These are phyloP conservation scores for Chrysoporthe deuterocubensis DNA, from an alignment of 2,329 filamentous ascomycete species.

Conservation along the genomic window DNA sequence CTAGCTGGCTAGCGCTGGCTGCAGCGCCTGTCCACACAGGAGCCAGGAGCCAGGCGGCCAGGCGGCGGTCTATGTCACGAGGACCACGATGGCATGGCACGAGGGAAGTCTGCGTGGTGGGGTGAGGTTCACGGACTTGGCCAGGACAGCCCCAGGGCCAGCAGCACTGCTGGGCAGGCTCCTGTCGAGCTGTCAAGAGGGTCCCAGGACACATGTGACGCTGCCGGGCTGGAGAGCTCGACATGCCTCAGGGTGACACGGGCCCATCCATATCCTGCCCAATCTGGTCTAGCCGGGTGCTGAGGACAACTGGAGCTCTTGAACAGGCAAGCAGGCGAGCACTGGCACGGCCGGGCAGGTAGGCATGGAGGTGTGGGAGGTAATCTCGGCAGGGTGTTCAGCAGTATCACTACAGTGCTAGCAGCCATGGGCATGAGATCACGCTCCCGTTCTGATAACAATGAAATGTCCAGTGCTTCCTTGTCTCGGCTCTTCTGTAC, in stretches of 20 bases:
- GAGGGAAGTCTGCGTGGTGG: not conserved
- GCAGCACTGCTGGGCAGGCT: not conserved
- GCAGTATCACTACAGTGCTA: not conserved
- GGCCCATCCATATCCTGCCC: not conserved
- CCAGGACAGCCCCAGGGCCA: not conserved
- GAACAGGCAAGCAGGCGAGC: not conserved
- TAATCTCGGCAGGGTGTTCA: constrained; percentile 2
- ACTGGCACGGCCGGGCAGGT: not conserved
- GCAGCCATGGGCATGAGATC: not conserved
- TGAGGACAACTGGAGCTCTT: not conserved
- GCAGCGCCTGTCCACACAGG: too few species aligned
- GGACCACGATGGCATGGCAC: not conserved
- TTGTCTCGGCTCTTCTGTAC: constrained; percentile 10
- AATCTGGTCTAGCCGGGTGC: not conserved
- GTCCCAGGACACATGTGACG: not conserved
- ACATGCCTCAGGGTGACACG: not conserved
- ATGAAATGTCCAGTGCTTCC: not conserved
- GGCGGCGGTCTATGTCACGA: not conserved
- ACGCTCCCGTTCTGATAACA: not conserved
- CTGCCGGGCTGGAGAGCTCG: not conserved
- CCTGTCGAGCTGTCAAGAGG: constrained; percentile 1
- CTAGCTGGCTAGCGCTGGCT: too few species aligned
- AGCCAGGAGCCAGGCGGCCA: too few species aligned
- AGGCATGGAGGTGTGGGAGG: not conserved
- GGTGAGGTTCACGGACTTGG: not conserved